Conservation (phyloP, 768 basidiomycete species). For the Tulasnella sp. region DNA sequence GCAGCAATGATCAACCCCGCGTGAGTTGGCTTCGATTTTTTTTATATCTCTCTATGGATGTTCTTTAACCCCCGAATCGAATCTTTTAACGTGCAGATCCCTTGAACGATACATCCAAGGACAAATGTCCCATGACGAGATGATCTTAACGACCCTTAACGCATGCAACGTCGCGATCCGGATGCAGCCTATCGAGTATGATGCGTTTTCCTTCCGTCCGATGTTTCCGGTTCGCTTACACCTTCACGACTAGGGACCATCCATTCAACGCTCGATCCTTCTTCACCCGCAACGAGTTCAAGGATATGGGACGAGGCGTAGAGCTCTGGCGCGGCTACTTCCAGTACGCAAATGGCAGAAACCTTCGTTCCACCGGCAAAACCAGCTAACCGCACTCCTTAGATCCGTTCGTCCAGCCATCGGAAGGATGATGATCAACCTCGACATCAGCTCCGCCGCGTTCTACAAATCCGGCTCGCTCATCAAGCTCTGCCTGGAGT, state of each 20-base stretch:
- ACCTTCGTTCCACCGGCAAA: neutral
- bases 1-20: conserved; percentile 60
- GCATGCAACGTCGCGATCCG: conserved; percentile 65
- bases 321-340: conserved; percentile 78
- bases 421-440: conserved; percentile 62
- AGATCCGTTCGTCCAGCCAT: conserved; percentile 62
- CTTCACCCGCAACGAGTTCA: conserved; percentile 57
- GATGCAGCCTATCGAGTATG: conserved; percentile 60
- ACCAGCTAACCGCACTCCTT: conserved; percentile 20
- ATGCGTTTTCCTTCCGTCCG: neutral
- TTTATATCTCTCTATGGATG: too few species aligned
- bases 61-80: neutral
- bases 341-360: conserved; percentile 42
- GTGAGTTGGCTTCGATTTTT: conserved; percentile 37
- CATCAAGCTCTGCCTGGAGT: conserved; percentile 56
- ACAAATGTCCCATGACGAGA: conserved; percentile 63
- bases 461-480: conserved; percentile 62
- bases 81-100: conserved; percentile 40
- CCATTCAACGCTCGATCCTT: conserved; percentile 75
- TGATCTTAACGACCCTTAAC: conserved; percentile 63
- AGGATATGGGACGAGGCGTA: conserved; percentile 52
- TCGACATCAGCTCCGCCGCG: conserved; percentile 72
- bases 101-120: conserved; percentile 62
- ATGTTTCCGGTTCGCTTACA: neutral
- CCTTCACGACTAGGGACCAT: conserved; percentile 40